Conservation (phyloP, 352 stramenopile species). For the Phytophthora litchii region DNA sequence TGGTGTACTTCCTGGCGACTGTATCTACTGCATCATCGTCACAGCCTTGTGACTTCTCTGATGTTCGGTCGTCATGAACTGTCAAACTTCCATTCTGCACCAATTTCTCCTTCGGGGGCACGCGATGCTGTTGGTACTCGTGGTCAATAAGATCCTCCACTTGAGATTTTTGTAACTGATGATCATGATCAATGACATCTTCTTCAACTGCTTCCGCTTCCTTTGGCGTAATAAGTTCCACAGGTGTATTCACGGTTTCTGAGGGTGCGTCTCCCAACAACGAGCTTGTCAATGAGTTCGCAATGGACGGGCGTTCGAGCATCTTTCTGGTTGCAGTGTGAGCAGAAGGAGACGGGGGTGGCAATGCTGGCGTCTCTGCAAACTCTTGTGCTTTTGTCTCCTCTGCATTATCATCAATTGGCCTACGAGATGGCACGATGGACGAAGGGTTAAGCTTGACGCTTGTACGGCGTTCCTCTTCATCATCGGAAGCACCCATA, state of each 20-base stretch:
- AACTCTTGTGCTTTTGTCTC: slow-evolving; percentile 67
- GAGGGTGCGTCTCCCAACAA: slow-evolving; percentile 3
- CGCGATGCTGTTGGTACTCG: slow-evolving; percentile 4
- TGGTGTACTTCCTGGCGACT: slow-evolving; percentile 20
- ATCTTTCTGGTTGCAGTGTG: slow-evolving; percentile 39
- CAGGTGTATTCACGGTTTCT: slow-evolving; percentile 9
- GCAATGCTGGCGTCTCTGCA: slow-evolving; percentile 43
- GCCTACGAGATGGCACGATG: slow-evolving; percentile 1
- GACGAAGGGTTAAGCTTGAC: slow-evolving; percentile 7
- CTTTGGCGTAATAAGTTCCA: slow-evolving; percentile 5
- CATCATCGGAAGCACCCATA: slow-evolving; percentile 43
- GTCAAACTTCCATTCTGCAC: no score
- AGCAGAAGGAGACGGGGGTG: slow-evolving; percentile 50
- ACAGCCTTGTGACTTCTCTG: slow-evolving; percentile 6
- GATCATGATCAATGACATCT: slow-evolving; percentile 21
- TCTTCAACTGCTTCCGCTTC: slow-evolving; percentile 7
- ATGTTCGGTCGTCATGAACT: slow-evolving; percentile 8
- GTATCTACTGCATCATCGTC: slow-evolving; percentile 10
- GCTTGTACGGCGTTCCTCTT: slow-evolving; percentile 28
- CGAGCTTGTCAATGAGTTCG: slow-evolving; percentile 24
- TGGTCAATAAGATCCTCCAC: slow-evolving; percentile 25
- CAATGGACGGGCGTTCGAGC: slow-evolving; percentile 42
- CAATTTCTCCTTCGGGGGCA: no score
- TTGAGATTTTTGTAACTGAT: slow-evolving; percentile 11
- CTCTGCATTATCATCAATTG: slow-evolving; percentile 43